A percentile compares a stretch with the other conserved stretches of the same genome.
phyloP scores from a whole-genome alignment of 2,329 filamentous ascomycete species.

The Colletotrichum tofieldiae region DNA sequence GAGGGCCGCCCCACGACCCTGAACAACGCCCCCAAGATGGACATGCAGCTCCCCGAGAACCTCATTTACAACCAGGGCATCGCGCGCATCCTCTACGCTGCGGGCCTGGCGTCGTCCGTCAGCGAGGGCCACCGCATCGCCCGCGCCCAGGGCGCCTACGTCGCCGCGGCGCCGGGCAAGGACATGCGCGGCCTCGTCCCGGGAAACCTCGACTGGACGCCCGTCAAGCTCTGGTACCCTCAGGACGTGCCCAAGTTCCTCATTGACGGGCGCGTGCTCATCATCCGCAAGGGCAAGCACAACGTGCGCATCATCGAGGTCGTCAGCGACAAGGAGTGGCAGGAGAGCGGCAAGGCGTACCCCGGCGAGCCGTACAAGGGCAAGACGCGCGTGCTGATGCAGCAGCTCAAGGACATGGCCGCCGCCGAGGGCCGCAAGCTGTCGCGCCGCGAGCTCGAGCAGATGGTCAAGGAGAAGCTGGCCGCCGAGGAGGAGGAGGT shows the following conservation, averaged over 20 bases:
- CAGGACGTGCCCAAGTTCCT: slow-evolving; percentile 73
- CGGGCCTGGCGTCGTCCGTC: slow-evolving; percentile 70
- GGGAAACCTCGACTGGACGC: slow-evolving; percentile 72
- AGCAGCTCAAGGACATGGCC: slow-evolving; percentile 56
- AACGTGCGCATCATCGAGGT: slow-evolving; percentile 75
- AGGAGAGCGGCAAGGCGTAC: slow-evolving; percentile 64
- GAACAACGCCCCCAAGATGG: slow-evolving; percentile 66
- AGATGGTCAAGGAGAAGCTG: slow-evolving; percentile 49
- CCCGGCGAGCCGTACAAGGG: slow-evolving; percentile 69
- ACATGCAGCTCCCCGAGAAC: slow-evolving; percentile 73
- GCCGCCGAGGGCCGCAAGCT: slow-evolving; percentile 50
- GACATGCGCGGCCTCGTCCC: slow-evolving; percentile 60
- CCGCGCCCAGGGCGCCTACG: slow-evolving; percentile 70
- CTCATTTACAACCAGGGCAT: slow-evolving; percentile 70
- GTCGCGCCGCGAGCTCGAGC: slow-evolving; percentile 48
- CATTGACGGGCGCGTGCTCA: slow-evolving; percentile 71
- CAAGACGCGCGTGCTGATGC: slow-evolving; percentile 59
- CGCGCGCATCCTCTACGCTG: slow-evolving; percentile 71
- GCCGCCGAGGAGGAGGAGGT: slow-evolving; percentile 45
- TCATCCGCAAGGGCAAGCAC: slow-evolving; percentile 76
- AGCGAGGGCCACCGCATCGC: slow-evolving; percentile 74
- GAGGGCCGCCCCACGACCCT: slow-evolving; percentile 46
- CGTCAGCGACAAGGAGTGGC: slow-evolving; percentile 70
- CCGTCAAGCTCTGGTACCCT: slow-evolving; percentile 72
- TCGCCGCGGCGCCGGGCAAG: slow-evolving; percentile 67